These are phyloP conservation scores for Solanum neorickii DNA, from an alignment of 257 asterid species.

Conservation along the genomic window DNA sequence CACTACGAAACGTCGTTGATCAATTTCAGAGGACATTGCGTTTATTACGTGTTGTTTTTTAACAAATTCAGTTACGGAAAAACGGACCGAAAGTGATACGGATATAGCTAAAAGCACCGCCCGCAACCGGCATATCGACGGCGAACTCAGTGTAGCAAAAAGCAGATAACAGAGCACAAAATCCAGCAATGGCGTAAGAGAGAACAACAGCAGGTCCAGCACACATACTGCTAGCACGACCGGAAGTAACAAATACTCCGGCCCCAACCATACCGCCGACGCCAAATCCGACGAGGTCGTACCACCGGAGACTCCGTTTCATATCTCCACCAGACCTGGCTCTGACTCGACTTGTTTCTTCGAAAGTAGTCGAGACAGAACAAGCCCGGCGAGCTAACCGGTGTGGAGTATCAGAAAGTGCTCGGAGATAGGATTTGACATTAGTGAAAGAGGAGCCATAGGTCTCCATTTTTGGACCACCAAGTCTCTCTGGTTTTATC, in stretches of 20 bases:
- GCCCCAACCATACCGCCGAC: constrained; percentile 99
- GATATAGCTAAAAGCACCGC: constrained; percentile 94
- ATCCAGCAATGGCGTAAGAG: constrained; percentile 93
- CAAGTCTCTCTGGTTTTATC: not conserved
- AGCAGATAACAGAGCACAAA: constrained; percentile 91
- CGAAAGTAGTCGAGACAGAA: constrained; percentile 50
- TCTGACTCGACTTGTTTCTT: constrained; percentile 40
- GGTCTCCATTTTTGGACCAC: constrained; percentile 4
- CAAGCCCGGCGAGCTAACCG: constrained; percentile 65
- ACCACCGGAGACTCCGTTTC: constrained; percentile 64
- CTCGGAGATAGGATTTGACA: constrained; percentile 46
- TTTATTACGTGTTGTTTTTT: not conserved
- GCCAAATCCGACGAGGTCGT: constrained; percentile 75
- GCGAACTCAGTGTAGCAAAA: constrained; percentile 97
- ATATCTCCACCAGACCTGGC: constrained; percentile 55
- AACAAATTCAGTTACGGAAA: not conserved
- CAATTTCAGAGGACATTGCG: not conserved
- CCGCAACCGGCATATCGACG: constrained; percentile 96
- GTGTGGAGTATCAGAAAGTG: constrained; percentile 68
- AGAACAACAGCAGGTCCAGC: constrained; percentile 90
- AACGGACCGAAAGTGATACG: constrained; percentile 70
- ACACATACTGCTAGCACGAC: constrained; percentile 37
- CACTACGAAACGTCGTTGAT: not conserved
- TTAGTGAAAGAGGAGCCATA: constrained; percentile 48
- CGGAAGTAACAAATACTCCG: constrained; percentile 88